A percentile compares a stretch with the other conserved stretches of the same genome.
Evolutionary conservation across 164 flowering plant species (phyloP).

Genomic region (Nymphaea thermarum): DNA sequence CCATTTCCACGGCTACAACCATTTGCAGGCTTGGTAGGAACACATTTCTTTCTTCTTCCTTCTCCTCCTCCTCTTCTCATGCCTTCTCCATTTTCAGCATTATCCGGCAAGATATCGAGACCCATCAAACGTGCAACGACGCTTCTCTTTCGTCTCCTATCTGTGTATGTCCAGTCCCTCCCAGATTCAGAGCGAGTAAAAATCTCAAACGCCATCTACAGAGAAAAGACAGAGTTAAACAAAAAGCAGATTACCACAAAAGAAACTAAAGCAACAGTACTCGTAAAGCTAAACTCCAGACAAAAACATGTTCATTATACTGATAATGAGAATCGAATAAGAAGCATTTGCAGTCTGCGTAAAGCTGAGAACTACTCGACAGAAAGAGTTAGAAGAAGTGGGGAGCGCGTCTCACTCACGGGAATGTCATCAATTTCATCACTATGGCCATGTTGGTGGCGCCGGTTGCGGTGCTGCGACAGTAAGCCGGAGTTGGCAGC

Average conservation of each 20-base stretch:
- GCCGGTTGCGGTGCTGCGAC: constrained; percentile 30
- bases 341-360: not conserved
- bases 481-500: not conserved
- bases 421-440: not conserved
- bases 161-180: constrained; percentile 19
- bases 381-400: not conserved
- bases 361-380: not conserved
- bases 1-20: not conserved
- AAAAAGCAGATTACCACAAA: not conserved
- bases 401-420: not conserved
- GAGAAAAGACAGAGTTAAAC: constrained; percentile 21
- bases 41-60: not conserved
- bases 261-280: too few species aligned
- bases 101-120: constrained; percentile 71
- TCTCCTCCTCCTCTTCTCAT: too few species aligned
- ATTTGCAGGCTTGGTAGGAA: not conserved
- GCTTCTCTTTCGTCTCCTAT: constrained; percentile 24
- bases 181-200: not conserved
- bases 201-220: constrained; percentile 32
- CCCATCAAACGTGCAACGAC: constrained; percentile 93
- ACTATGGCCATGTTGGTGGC: not conserved
- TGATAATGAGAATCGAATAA: not conserved
- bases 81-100: not conserved
- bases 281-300: not conserved
- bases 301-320: not conserved